Percentiles rank a stretch among this genome's conserved stretches.
These are phyloP conservation scores for Drechslera avenae DNA, from an alignment of 2,329 filamentous ascomycete species.

Conservation along the genomic window DNA sequence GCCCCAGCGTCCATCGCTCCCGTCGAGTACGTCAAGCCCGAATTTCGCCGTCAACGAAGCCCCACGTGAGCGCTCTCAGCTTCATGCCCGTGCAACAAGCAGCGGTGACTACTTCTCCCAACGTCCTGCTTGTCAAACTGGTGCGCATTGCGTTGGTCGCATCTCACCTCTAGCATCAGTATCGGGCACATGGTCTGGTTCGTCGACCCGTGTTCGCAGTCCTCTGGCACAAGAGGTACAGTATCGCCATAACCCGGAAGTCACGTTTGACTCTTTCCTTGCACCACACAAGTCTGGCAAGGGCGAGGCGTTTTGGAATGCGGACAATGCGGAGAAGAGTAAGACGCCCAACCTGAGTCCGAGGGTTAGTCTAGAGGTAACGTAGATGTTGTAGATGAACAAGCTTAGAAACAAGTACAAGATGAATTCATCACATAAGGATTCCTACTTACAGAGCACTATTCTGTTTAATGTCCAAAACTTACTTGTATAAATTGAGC, in stretches of 20 bases:
- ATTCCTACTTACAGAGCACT: too few relatives aligned
- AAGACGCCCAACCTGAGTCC: neutral
- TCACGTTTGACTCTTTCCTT: constrained; percentile 38
- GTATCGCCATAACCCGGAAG: constrained; percentile 15
- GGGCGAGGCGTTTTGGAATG: constrained; percentile 28
- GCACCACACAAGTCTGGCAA: constrained; percentile 31
- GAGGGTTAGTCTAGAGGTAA: neutral
- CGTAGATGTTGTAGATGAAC: too few relatives aligned
- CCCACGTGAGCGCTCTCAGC: neutral
- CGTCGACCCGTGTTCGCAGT: constrained; percentile 17
- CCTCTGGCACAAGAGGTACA: constrained; percentile 10
- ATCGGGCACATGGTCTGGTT: neutral
- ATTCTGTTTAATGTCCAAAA: too few relatives aligned
- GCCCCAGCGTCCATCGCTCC: neutral
- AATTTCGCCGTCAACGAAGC: neutral
- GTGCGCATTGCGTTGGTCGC: neutral
- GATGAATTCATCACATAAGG: too few relatives aligned
- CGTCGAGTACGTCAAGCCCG: neutral
- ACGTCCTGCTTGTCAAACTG: neutral
- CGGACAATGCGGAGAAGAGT: constrained; percentile 14
- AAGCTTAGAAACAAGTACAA: too few relatives aligned
- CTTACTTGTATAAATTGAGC: too few relatives aligned
- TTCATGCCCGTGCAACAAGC: constrained; percentile 10
- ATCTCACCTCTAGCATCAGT: constrained; percentile 2
- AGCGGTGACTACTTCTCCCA: constrained; percentile 16